A percentile compares a stretch with the other conserved stretches of the same genome.
Conservation (phyloP, 805 yeast genomes). For the Tetrapisispora nanseiensis region DNA sequence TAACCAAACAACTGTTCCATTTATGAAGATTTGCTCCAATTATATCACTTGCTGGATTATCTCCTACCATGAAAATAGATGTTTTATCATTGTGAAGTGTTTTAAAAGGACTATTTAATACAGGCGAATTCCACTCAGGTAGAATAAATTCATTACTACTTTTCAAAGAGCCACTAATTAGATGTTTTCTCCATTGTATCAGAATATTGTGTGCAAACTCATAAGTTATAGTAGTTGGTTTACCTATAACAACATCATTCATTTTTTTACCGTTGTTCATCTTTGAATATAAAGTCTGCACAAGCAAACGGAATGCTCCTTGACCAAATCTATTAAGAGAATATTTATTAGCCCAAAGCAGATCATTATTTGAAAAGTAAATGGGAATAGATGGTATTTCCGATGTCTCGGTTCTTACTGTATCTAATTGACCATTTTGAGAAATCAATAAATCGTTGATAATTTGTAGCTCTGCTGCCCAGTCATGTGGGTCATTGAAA, state of each 20-base stretch:
- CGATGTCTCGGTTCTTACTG: constrained; percentile 33
- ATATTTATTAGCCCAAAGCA: constrained; percentile 82
- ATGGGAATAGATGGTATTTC: constrained; percentile 55
- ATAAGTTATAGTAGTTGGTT: constrained; percentile 70
- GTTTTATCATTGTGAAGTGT: background rate
- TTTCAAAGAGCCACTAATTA: constrained; percentile 17
- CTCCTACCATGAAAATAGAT: constrained; percentile 90
- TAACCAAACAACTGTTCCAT: constrained; percentile 78
- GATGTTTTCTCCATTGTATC: constrained; percentile 38
- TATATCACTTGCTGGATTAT: constrained; percentile 90
- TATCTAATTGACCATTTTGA: constrained; percentile 53
- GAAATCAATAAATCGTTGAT: constrained; percentile 62
- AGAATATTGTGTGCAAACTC: constrained; percentile 73
- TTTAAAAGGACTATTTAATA: constrained; percentile 36
- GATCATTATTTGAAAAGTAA: constrained; percentile 73
- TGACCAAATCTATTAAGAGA: constrained; percentile 76
- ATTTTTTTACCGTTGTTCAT: constrained; percentile 41
- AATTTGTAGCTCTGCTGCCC: constrained; percentile 77
- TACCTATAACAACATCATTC: constrained; percentile 58
- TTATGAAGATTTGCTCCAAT: constrained; percentile 80
- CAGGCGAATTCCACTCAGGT: constrained; percentile 39
- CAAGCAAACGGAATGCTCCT: constrained; percentile 66
- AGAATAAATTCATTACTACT: constrained; percentile 16
- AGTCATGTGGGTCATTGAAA: constrained; percentile 82
- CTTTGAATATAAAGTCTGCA: constrained; percentile 49